Conservation (phyloP, 371 early-diverging fungal genomes). For the Blakeslea trispora region DNA sequence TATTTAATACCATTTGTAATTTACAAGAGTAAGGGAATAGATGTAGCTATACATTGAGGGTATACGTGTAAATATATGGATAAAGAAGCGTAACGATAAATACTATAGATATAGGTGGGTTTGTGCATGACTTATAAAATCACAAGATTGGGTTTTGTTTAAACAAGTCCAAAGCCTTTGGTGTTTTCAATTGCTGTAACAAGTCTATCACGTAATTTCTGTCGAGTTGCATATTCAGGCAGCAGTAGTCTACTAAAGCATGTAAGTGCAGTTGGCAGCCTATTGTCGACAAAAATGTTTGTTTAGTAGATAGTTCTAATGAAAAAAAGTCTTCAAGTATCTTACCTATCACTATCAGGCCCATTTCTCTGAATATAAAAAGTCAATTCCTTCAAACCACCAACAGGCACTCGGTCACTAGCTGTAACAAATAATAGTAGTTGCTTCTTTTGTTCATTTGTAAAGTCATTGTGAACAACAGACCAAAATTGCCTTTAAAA, state of each 20-base stretch:
- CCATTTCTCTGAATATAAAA: conserved; percentile 95
- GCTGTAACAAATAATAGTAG: conserved; percentile 96
- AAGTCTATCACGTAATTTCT: conserved; percentile 86
- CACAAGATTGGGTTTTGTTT: too few species aligned
- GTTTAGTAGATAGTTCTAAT: background rate
- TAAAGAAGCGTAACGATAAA: too few species aligned
- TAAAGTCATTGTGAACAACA: conserved; percentile 72
- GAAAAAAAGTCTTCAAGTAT: background rate
- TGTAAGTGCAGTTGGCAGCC: conserved; percentile 86
- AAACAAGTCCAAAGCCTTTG: conserved; percentile 96
- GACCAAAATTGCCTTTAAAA: conserved; percentile 84
- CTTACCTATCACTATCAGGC: conserved; percentile 81
- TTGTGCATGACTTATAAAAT: too few species aligned
- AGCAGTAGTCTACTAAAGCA: conserved; percentile 96
- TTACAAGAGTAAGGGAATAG: too few species aligned
- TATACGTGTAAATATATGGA: too few species aligned
- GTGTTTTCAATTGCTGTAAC: conserved; percentile 94
- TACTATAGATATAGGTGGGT: too few species aligned
- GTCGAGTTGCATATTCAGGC: conserved; percentile 87
- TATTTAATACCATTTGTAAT: too few species aligned
- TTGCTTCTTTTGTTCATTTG: conserved; percentile 71
- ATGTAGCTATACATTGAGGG: too few species aligned
- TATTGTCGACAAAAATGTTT: conserved; percentile 10
- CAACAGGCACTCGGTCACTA: conserved; percentile 93
- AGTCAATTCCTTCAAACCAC: conserved; percentile 73